phyloP scores from a whole-genome alignment of 1,139 yeast species.

The Geotrichum reessii region DNA sequence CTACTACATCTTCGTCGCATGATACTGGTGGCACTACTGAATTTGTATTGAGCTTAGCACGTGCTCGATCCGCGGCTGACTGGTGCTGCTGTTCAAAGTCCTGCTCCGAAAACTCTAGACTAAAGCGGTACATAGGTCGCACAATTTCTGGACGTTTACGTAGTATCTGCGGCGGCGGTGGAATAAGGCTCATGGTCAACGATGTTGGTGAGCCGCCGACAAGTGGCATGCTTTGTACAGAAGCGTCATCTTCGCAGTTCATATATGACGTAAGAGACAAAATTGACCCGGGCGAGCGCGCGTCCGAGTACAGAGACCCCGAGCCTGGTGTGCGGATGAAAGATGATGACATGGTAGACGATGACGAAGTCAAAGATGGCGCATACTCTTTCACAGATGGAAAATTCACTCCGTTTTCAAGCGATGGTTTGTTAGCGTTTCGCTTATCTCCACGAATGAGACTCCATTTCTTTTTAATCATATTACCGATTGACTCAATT shows the following conservation, averaged over 20 bases:
- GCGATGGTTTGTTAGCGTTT: not conserved
- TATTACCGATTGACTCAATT: conserved; percentile 4
- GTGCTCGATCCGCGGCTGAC: not conserved
- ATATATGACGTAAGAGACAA: not conserved
- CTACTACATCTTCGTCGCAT: conserved; percentile 1
- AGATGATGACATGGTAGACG: conserved; percentile 20
- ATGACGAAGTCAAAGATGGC: conserved; percentile 14
- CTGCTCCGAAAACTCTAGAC: conserved; percentile 27
- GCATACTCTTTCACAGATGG: not conserved
- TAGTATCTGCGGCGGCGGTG: conserved; percentile 32
- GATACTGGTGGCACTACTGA: not conserved
- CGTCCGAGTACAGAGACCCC: conserved; percentile 20
- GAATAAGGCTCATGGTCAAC: conserved; percentile 29
- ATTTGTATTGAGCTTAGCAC: not conserved
- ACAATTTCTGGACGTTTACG: conserved; percentile 29
- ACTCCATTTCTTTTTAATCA: conserved; percentile 7
- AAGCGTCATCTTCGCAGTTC: not conserved
- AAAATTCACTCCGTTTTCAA: not conserved
- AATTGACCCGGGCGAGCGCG: conserved; percentile 24
- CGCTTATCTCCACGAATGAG: not conserved
- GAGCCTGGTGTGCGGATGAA: conserved; percentile 22
- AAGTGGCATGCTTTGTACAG: not conserved
- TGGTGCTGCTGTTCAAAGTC: conserved; percentile 24
- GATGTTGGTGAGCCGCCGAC: conserved; percentile 16
- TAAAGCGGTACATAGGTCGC: conserved; percentile 28